Conservation (phyloP, 805 yeast species). For the Wickerhamiella bombiphila region DNA sequence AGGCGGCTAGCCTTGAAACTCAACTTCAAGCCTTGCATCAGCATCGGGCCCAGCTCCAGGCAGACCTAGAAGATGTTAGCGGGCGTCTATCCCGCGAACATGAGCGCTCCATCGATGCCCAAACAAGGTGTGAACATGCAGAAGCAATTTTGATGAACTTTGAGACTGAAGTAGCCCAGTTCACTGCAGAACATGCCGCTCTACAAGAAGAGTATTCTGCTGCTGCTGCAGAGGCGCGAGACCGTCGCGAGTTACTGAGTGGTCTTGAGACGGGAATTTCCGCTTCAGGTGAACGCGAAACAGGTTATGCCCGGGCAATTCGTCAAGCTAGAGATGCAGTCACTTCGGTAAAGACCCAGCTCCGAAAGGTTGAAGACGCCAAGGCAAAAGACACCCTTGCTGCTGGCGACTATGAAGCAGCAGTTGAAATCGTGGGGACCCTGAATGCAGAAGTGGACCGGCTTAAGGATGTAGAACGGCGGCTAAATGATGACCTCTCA, state of each 20-base stretch:
- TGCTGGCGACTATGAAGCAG: background rate
- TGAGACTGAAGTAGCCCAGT: background rate
- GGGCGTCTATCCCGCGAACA: background rate
- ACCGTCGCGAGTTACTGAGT: slow-evolving; percentile 10
- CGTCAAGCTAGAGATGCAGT: slow-evolving; percentile 12
- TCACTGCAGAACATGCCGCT: background rate
- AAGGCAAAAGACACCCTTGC: background rate
- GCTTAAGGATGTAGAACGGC: background rate
- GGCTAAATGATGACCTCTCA: background rate
- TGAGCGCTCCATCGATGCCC: background rate
- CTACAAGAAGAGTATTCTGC: slow-evolving; percentile 4
- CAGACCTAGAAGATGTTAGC: background rate
- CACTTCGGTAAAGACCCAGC: slow-evolving; percentile 2
- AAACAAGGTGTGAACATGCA: background rate
- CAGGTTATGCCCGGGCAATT: slow-evolving; percentile 16
- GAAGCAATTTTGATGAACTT: background rate
- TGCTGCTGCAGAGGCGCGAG: slow-evolving; percentile 2
- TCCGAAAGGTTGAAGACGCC: slow-evolving; percentile 1
- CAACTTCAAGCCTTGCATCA: background rate
- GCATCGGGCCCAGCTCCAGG: background rate
- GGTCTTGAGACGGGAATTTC: slow-evolving; percentile 17
- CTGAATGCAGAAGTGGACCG: background rate
- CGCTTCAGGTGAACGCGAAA: slow-evolving; percentile 15
- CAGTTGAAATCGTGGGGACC: background rate
- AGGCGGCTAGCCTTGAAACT: background rate